These are phyloP conservation scores for Platanus orientalis DNA, from an alignment of 164 flowering plant species.

Conservation along the genomic window DNA sequence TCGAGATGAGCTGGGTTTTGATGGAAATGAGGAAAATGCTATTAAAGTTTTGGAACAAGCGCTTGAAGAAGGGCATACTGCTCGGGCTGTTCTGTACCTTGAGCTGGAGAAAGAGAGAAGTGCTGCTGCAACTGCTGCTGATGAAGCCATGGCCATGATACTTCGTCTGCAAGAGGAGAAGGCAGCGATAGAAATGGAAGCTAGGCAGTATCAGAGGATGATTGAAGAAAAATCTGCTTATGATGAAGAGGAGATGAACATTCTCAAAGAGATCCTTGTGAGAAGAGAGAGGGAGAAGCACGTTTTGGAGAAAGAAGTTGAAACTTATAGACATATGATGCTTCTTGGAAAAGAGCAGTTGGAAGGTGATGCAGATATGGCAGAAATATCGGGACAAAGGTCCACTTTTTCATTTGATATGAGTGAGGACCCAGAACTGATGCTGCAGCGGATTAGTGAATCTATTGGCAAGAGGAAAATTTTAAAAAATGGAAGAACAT, in stretches of 20 bases:
- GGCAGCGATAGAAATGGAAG: conserved; percentile 83
- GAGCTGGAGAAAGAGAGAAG: conserved; percentile 93
- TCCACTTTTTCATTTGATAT: conserved; percentile 20
- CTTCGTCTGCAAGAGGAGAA: conserved; percentile 87
- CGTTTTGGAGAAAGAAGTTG: conserved; percentile 81
- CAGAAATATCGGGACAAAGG: conserved; percentile 8
- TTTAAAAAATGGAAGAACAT: conserved; percentile 9
- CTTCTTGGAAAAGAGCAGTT: conserved; percentile 30
- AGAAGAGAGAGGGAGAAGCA: conserved; percentile 81
- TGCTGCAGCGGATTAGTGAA: conserved; percentile 42
- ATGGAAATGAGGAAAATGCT: conserved; percentile 25
- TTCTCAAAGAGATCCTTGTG: conserved; percentile 76
- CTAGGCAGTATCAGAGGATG: conserved; percentile 79
- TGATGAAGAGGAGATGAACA: conserved; percentile 89
- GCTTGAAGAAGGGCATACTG: conserved; percentile 63
- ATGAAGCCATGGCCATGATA: conserved; percentile 98
- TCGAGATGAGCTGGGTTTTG: conserved; percentile 13
- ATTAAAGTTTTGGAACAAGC: conserved; percentile 51
- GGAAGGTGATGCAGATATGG: conserved; percentile 22
- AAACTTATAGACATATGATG: conserved; percentile 52
- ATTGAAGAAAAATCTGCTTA: conserved; percentile 79
- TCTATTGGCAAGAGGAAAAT: conserved; percentile 31
- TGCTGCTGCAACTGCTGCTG: conserved; percentile 89
- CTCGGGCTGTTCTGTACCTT: conserved; percentile 45
- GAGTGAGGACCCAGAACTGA: conserved; percentile 37